Conservation (phyloP, 257 asterid genomes). For the Gentiana straminea region DNA sequence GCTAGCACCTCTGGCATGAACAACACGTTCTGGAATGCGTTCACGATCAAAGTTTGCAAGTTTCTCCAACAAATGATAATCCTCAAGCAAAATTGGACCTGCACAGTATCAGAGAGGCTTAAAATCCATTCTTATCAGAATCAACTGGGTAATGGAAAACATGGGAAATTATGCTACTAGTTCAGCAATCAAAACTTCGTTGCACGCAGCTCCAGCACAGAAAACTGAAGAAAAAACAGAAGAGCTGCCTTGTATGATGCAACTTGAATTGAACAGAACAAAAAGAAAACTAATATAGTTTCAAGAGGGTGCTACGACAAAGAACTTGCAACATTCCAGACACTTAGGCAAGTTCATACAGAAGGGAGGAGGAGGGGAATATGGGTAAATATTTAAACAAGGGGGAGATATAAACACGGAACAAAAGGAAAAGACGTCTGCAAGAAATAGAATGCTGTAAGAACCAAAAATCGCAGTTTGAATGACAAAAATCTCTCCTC, state of each 20-base stretch:
- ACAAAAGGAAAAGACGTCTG: too few species aligned
- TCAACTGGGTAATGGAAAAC: not conserved
- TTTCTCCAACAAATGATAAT: conserved; percentile 87
- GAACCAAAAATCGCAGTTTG: not conserved
- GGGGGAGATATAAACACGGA: too few species aligned
- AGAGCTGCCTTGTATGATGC: too few species aligned
- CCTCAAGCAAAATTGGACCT: conserved; percentile 96
- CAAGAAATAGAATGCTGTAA: too few species aligned
- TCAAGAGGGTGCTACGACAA: too few species aligned
- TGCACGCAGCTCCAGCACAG: not conserved
- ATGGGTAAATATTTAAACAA: too few species aligned
- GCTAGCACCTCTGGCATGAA: conserved; percentile 95
- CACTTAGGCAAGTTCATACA: too few species aligned
- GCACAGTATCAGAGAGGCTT: conserved; percentile 4
- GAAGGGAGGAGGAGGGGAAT: too few species aligned
- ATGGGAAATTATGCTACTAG: not conserved
- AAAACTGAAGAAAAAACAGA: too few species aligned
- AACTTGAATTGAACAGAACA: too few species aligned
- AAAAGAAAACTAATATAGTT: too few species aligned
- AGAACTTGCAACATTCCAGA: too few species aligned
- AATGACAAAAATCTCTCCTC: not conserved
- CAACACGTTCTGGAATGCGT: conserved; percentile 93
- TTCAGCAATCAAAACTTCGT: not conserved
- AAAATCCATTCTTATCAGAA: not conserved
- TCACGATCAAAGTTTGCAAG: conserved; percentile 86